Conservation (phyloP, 331 rosid genomes). For the Saraca asoca region DNA sequence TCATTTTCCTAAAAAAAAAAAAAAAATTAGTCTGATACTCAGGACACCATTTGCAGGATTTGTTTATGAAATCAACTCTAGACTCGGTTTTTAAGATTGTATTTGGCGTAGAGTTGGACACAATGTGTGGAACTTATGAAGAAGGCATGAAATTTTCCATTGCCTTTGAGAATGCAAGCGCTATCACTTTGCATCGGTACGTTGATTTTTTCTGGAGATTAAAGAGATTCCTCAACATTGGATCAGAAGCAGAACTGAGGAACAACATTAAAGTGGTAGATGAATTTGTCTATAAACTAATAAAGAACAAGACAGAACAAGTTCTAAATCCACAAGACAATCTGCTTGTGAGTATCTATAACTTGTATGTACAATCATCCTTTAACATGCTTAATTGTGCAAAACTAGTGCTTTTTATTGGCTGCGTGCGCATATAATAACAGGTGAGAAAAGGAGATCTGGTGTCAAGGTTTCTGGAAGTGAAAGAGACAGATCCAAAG, state of each 20-base stretch:
- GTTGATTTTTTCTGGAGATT: conserved; percentile 59
- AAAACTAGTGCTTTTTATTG: background rate
- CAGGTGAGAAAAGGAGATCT: conserved; percentile 52
- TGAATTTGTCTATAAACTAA: conserved; percentile 53
- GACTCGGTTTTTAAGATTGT: conserved; percentile 60
- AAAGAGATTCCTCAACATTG: conserved; percentile 57
- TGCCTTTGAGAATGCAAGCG: conserved; percentile 61
- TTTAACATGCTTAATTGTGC: background rate
- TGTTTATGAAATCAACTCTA: conserved; percentile 53
- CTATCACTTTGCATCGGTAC: conserved; percentile 46
- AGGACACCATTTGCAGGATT: conserved; percentile 40
- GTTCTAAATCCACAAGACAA: conserved; percentile 32
- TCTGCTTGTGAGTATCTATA: conserved; percentile 28
- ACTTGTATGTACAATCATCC: background rate
- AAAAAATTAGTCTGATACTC: background rate
- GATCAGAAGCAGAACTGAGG: conserved; percentile 53
- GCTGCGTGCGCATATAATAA: conserved; percentile 1
- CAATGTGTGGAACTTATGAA: conserved; percentile 54
- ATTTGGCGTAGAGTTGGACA: conserved; percentile 58
- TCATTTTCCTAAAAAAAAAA: background rate
- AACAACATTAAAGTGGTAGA: conserved; percentile 43
- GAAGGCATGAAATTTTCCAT: conserved; percentile 49
- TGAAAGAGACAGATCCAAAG: conserved; percentile 37
- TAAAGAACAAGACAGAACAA: conserved; percentile 45
- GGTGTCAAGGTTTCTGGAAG: conserved; percentile 58